Evolutionary conservation across 176 grass and related monocot species (phyloP), one percentile per base, ranked within the genome.

Genomic region (Oryza glumipatula): DNA sequence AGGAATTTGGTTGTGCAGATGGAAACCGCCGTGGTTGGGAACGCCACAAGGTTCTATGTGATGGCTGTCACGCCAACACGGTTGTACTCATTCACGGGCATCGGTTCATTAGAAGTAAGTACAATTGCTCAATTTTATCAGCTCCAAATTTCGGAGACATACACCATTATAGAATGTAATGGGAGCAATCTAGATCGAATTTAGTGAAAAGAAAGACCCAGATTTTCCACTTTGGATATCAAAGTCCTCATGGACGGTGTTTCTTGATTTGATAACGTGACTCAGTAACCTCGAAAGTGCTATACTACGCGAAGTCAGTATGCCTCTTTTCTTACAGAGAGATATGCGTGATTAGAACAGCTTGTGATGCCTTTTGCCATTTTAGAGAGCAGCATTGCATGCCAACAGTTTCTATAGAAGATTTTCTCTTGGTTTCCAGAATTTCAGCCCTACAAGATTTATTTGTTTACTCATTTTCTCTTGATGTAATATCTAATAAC

Each of bases 41-140:
- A 86, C 48, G 76, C 82, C 35, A 90, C 65, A 17, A 90, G 96
- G 67, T 98, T 81, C 85, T 98, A 98, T 87, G 88, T 98, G 14
- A 98, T 98, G 96, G 91, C 96, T 56, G 96, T 98, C 73, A 98
- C 93, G 0, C 82, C 96, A 0, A 95, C 96, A 2, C 81, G 96
- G 49, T 84, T 98, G 15, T 98, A 98, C 88, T 98, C 96, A 6
- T 98, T 98, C 83, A 98, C 96, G 2, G 96, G 96, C 66, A 92
- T 95, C 46, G 96, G 96, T 74, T 89, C 96, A 43, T 84, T 98
- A 64, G 96, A 98, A 93, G 96, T 98, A 70, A 85, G 96, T 73
- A 7, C 45, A 13, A 3, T 76, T 71, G 69, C 33, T 71, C 65
- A 69, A n/a, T 76, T 84, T 73, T 17, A 67, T 68, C 11, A 35